Conservation (phyloP, 768 basidiomycete genomes). For the Lactifluus echinatus region DNA sequence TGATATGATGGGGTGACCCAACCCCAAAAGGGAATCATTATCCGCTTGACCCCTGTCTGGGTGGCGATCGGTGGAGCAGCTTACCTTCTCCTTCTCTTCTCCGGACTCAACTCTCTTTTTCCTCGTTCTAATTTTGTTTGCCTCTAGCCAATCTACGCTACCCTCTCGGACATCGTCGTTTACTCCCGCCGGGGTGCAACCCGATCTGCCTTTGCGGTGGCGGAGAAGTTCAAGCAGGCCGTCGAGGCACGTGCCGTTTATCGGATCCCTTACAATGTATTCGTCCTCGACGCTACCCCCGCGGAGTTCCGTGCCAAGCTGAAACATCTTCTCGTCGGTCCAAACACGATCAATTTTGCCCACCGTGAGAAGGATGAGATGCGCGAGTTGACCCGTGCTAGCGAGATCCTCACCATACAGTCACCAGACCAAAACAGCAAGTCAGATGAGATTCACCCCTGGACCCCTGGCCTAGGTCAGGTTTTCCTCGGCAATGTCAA, state of each 20-base stretch:
- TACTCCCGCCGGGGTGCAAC: constrained; percentile 67
- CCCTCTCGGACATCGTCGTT: constrained; percentile 83
- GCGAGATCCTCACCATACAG: constrained; percentile 54
- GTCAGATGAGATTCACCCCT: constrained; percentile 31
- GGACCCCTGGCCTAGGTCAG: constrained; percentile 44
- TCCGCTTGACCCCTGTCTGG: constrained; percentile 5
- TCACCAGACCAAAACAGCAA: constrained; percentile 22
- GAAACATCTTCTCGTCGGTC: constrained; percentile 46
- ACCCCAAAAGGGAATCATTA: not conserved
- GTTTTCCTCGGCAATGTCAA: constrained; percentile 76
- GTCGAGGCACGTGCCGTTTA: constrained; percentile 34
- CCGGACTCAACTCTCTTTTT: constrained; percentile 25
- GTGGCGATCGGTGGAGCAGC: constrained; percentile 15
- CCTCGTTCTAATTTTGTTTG: constrained; percentile 21
- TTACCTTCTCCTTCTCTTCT: not conserved
- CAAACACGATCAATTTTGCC: constrained; percentile 69
- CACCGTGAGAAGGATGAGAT: constrained; percentile 84
- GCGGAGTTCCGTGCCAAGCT: constrained; percentile 37
- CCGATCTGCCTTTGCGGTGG: constrained; percentile 48
- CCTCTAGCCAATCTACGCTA: constrained; percentile 68
- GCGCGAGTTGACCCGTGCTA: constrained; percentile 76
- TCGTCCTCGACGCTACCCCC: constrained; percentile 54
- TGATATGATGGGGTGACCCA: too few relatives aligned
- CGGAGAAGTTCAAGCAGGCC: constrained; percentile 57
- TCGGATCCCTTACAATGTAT: constrained; percentile 63